Conservation (phyloP, 331 rosid genomes). For the Spiraea crenata region DNA sequence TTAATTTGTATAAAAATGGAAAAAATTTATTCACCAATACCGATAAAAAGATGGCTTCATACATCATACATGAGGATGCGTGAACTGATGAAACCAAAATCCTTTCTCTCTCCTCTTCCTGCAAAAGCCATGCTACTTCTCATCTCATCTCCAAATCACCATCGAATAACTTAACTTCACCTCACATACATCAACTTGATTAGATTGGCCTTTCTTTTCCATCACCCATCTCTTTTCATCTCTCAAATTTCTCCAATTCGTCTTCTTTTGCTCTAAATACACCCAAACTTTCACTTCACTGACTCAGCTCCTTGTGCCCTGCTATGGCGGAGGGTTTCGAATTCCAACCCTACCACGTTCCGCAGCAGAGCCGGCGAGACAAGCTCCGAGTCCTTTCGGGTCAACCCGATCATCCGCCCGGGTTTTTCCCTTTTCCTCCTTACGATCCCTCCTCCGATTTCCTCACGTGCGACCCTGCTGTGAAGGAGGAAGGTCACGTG, state of each 20-base stretch:
- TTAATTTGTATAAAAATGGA: no score
- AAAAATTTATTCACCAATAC: neutral
- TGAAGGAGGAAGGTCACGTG: slow-evolving; percentile 36
- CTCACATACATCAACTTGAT: no score
- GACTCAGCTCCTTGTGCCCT: neutral
- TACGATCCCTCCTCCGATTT: slow-evolving; percentile 53
- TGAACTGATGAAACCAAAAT: neutral
- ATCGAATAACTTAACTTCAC: no score
- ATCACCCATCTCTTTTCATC: no score
- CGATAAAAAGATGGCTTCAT: neutral
- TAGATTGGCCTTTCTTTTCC: no score
- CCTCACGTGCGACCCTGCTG: slow-evolving; percentile 17
- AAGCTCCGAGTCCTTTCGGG: slow-evolving; percentile 52
- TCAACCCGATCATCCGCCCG: slow-evolving; percentile 6
- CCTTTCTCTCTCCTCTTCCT: neutral
- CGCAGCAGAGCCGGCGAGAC: slow-evolving; percentile 84
- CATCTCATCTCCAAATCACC: no score
- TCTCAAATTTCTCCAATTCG: neutral
- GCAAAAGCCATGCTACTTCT: neutral
- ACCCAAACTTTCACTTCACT: no score
- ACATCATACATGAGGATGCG: slow-evolving; percentile 4
- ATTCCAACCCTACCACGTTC: slow-evolving; percentile 70
- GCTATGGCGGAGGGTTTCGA: slow-evolving; percentile 70
- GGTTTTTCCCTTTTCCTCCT: slow-evolving; percentile 32
- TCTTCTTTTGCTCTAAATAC: no score